These are phyloP conservation scores for Rhizophlyctis rosea DNA, from an alignment of 192 early-diverging fungal species.

Conservation along the genomic window DNA sequence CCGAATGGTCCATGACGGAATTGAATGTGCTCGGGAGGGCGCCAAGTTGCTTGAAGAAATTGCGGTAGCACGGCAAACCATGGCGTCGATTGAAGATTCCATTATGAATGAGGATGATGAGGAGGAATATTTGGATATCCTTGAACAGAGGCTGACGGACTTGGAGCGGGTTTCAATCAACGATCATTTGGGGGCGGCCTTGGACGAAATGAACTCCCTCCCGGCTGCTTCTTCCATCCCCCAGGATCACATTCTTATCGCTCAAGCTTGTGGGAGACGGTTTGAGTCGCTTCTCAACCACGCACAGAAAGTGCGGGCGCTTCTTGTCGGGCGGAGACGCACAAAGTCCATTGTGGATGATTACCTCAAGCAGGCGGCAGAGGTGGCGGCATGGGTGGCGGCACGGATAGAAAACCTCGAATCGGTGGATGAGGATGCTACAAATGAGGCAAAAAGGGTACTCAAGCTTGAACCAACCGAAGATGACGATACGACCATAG, in stretches of 20 bases:
- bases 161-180: conserved; percentile 8
- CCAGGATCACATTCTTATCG: conserved; percentile 2
- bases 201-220: conserved; percentile 4
- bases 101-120: too few relatives aligned
- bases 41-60: too few relatives aligned
- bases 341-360: conserved; percentile 4
- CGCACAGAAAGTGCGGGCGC: conserved; percentile 4
- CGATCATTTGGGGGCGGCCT: background rate
- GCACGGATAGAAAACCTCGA: conserved; percentile 16
- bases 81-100: too few relatives aligned
- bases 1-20: too few relatives aligned
- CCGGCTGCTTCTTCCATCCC: background rate
- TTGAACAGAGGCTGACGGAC: conserved; percentile 9
- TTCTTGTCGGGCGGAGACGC: background rate
- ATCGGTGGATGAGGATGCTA: conserved; percentile 4
- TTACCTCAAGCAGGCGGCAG: conserved; percentile 11
- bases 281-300: conserved; percentile 14
- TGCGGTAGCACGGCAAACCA: too few relatives aligned
- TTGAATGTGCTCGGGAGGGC: too few relatives aligned
- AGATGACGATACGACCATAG: background rate
- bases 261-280: conserved; percentile 7
- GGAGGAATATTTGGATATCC: too few relatives aligned
- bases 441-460: background rate
- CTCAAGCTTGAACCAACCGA: background rate
- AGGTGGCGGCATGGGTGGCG: conserved; percentile 10